Base-by-base conservation (phyloP, 2,329 filamentous ascomycete genomes). In the Botrytis pseudocinerea region DNA sequence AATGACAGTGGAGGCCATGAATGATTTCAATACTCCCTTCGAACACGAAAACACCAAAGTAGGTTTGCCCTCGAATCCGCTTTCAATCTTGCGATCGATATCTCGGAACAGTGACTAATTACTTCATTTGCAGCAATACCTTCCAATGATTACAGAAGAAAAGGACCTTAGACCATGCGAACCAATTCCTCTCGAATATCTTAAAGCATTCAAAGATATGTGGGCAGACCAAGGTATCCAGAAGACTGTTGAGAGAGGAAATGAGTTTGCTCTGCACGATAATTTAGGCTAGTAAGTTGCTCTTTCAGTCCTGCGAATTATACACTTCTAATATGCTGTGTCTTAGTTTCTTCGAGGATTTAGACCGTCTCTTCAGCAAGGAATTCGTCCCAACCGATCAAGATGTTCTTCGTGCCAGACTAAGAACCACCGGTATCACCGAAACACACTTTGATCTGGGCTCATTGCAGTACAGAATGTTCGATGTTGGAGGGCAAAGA, bases 231-330 rank as follows among this genome's bases (percentile, higher is more conserved):
- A 84, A 59, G 94, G 95, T 74, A 93, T 98, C 70, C 93, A 94
- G 82, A 86, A 90, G 79, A 94, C 94, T n/a, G 96, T 98, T 77
- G 87, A 90, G 68, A 95, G 96, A 83, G 96, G 96, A 78, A 97
- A 98, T 82, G 95, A 98, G 84, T 98, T 95, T 83, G 95, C 96
- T 28, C 88, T 98, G 68, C 95, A 98, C 82, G 96, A 98, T 85
- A 98, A 98, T 80, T 84, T 98, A 77, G 90, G 91, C 84, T 99
- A 98, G 94, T 98, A 85, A 80, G 93, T 85, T 73, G 12, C 42
- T 57, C 20, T 46, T 62, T 66, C n/a, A n/a, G 25, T 44, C 59
- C 64, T 62, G 14, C 25, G 66, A 64, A 73, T 42, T 35, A 25
- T 69, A 54, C 46, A 70, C 70, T 44, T 38, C 73, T 78, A 69